A percentile compares a stretch with the other conserved stretches of the same genome.
Conservation (phyloP, 2,329 filamentous ascomycete species). For the Cyphellophora europaea region DNA sequence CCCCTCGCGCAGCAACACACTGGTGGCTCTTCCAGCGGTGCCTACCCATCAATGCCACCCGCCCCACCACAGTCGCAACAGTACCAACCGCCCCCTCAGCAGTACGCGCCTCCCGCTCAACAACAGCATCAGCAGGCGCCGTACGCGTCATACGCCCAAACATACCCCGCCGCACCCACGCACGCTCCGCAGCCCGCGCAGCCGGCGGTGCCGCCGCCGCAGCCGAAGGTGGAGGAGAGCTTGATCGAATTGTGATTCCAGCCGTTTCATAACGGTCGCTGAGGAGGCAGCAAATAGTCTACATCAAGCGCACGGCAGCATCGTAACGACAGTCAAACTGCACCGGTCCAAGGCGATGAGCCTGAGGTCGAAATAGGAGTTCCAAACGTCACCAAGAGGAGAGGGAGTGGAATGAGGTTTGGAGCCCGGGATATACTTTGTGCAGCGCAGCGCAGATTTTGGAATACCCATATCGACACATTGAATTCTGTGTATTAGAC, state of each 20-base stretch:
- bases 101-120: conserved; percentile 22
- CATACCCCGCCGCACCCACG: conserved; percentile 57
- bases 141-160: conserved; percentile 30
- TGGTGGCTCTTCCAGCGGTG: conserved; percentile 9
- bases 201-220: conserved; percentile 48
- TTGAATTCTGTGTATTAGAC: too few relatives aligned
- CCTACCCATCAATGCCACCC: conserved; percentile 2
- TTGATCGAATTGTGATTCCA: conserved; percentile 72
- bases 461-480: too few relatives aligned
- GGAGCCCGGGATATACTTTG: too few relatives aligned
- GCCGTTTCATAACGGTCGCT: too few relatives aligned
- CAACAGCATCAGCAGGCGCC: conserved; percentile 30
- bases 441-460: too few relatives aligned
- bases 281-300: too few relatives aligned
- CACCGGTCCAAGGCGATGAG: too few relatives aligned
- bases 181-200: conserved; percentile 46
- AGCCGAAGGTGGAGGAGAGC: conserved; percentile 58
- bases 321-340: too few relatives aligned
- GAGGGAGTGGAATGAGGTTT: too few relatives aligned
- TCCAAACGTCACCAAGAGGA: too few relatives aligned
- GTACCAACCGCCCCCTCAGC: conserved; percentile 1
- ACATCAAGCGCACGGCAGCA: too few relatives aligned
- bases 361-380: too few relatives aligned
- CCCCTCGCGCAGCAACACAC: conserved; percentile 5
- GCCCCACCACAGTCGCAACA: neutral